Evolutionary conservation across 202 grass and related monocot genomes (phyloP).

Genomic region (Schoenoplectus tabernaemontani): DNA sequence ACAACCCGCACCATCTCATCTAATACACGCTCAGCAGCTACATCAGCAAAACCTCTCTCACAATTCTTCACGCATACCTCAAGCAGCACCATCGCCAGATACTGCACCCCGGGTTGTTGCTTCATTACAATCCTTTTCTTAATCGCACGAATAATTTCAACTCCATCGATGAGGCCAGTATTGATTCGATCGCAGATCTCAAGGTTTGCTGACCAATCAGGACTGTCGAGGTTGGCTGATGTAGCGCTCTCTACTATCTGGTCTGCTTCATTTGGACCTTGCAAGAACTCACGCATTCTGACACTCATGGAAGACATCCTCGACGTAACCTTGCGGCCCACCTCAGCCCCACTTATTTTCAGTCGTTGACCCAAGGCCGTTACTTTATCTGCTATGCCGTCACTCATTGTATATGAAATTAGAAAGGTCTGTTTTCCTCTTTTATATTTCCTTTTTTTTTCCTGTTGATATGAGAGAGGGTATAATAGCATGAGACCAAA

Average conservation of each 20-base stretch:
- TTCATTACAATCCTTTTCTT: conserved; percentile 77
- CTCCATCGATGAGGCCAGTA: conserved; percentile 40
- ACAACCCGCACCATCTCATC: conserved; percentile 84
- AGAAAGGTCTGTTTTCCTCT: background rate
- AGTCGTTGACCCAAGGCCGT: conserved; percentile 59
- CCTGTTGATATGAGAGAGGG: background rate
- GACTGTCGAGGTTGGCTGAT: conserved; percentile 35
- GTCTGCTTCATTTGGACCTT: conserved; percentile 63
- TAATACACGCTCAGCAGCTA: conserved; percentile 63
- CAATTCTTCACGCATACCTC: conserved; percentile 74
- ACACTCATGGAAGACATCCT: conserved; percentile 73
- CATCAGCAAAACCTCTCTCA: conserved; percentile 72
- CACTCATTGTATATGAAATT: conserved; percentile 46
- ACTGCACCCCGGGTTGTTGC: conserved; percentile 47
- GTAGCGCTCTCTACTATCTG: conserved; percentile 83
- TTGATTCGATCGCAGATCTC: conserved; percentile 85
- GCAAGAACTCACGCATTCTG: conserved; percentile 78
- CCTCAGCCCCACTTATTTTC: conserved; percentile 62
- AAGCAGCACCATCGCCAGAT: conserved; percentile 60
- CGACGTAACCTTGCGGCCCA: conserved; percentile 53
- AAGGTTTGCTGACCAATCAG: conserved; percentile 69
- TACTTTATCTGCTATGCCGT: conserved; percentile 75
- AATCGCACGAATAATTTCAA: conserved; percentile 58
- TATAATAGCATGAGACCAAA: background rate
- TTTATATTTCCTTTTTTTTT: background rate